These are phyloP conservation scores for Hypomyces perniciosus DNA, from an alignment of 2,329 filamentous ascomycete species.

Conservation along the genomic window DNA sequence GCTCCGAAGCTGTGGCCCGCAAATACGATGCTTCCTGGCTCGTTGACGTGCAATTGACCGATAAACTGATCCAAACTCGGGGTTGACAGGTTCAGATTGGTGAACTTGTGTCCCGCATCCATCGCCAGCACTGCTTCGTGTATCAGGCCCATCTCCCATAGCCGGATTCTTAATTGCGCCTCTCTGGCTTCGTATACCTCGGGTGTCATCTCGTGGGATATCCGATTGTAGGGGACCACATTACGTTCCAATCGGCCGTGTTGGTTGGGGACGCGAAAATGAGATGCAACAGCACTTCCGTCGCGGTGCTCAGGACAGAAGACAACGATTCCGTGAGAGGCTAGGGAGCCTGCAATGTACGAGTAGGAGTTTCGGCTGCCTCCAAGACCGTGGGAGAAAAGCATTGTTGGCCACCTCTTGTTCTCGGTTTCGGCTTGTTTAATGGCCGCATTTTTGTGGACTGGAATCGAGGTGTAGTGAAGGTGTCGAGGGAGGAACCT, in stretches of 20 bases:
- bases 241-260: conserved; percentile 28
- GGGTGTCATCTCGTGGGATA: conserved; percentile 57
- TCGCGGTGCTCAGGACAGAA: conserved; percentile 79
- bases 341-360: conserved; percentile 71
- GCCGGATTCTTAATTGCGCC: conserved; percentile 64
- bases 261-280: conserved; percentile 57
- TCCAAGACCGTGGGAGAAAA: conserved; percentile 82
- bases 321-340: conserved; percentile 75
- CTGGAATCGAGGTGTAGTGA: conserved; percentile 67
- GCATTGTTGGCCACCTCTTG: conserved; percentile 68
- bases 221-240: conserved; percentile 42
- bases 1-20: conserved; percentile 79
- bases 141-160: conserved; percentile 72
- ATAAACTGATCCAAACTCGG: conserved; percentile 53
- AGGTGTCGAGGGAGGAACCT: conserved; percentile 66
- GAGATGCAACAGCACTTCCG: conserved; percentile 69
- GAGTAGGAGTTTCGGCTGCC: conserved; percentile 80
- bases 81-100: conserved; percentile 48
- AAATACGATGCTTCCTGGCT: conserved; percentile 67
- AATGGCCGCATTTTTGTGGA: conserved; percentile 63
- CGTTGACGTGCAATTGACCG: conserved; percentile 58
- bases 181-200: conserved; percentile 64
- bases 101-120: conserved; percentile 46
- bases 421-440: conserved; percentile 42
- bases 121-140: conserved; percentile 63